These are phyloP conservation scores for Gillenia trifoliata DNA, from an alignment of 306 rosid species.

Conservation along the genomic window DNA sequence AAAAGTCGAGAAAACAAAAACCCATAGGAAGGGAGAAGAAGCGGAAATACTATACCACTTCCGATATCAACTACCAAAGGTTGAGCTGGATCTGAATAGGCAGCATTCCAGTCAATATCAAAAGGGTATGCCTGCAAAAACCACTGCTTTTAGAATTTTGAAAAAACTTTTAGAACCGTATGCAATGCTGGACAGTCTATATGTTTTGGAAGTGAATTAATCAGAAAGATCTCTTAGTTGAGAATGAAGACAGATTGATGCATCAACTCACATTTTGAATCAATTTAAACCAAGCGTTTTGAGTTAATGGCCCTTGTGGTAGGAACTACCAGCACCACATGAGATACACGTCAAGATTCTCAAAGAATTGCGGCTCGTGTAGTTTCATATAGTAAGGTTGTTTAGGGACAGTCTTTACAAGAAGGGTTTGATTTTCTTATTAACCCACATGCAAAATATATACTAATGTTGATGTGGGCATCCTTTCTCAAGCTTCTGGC, in stretches of 20 bases:
- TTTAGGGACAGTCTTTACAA: background rate
- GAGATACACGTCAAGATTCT: background rate
- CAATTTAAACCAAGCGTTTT: background rate
- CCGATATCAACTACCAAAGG: conserved; percentile 91
- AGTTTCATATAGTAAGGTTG: too few relatives aligned
- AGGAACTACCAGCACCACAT: background rate
- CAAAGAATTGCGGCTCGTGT: background rate
- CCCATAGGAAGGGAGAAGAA: background rate
- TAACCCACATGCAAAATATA: background rate
- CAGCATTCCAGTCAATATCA: conserved; percentile 62
- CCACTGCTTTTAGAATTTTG: conserved; percentile 22
- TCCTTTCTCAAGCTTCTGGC: background rate
- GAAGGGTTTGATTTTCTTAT: background rate
- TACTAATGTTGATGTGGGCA: background rate
- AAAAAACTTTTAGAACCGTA: background rate
- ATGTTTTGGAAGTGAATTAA: background rate
- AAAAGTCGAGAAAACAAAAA: background rate
- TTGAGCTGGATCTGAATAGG: conserved; percentile 49
- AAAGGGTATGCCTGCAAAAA: conserved; percentile 80
- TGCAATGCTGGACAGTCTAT: conserved; percentile 4
- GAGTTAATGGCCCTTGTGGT: background rate
- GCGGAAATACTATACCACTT: conserved; percentile 53
- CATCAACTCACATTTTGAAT: background rate
- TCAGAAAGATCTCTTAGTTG: background rate
- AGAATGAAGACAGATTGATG: background rate